Evolutionary conservation across 768 basidiomycete genomes (phyloP), one percentile per base, ranked within the genome.

Genomic region (Phylloporus sp.): DNA sequence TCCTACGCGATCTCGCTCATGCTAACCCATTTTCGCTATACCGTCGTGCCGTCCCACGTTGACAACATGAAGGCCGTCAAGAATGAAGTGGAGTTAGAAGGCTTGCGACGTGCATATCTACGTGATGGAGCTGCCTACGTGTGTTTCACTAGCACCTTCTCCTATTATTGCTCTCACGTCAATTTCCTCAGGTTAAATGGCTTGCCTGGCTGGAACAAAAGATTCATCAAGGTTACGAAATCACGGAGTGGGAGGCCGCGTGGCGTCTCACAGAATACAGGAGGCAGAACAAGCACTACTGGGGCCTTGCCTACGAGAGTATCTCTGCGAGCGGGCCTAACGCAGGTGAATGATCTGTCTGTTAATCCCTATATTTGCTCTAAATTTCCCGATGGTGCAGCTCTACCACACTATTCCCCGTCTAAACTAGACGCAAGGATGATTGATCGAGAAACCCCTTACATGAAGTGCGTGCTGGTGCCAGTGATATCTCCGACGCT

Each of bases 181-280:
- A 44, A 52, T 40, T 7, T 32, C 45, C 34, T 22, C 58, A 85
- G 83, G 80, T 82, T 39, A 77, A 76, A 62, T 98, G 92, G 84
- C 80, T 94, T 52, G 88, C 92, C 1, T 95, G 93, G 92, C 74
- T 99, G 2, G 93, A 97, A 50, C 70, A 81, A 51, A 88, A 91
- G 68, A 75, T 95, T 34, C 67, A 73, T 10, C 79, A 86, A 52
- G 87, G 87, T 45, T 88, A 88, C 62, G 80, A 86, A 53, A 86
- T 98, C 58, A 88, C 88, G 6, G 95, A 98, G 70, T 97, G 88
- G 74, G 91, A 95, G 64, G 94, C 95, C 12, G 90, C 84, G 1
- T 90, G 85, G 67, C 81, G 89, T 47, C 72, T 97, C 50, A 87
- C 84, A 0, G 84, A 88, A 69, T 90, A 81, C 66, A 77, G 92